Evolutionary conservation across 352 stramenopile genomes (phyloP), one percentile per base, ranked within the genome.

Genomic region (Phytophthora hybrid): DNA sequence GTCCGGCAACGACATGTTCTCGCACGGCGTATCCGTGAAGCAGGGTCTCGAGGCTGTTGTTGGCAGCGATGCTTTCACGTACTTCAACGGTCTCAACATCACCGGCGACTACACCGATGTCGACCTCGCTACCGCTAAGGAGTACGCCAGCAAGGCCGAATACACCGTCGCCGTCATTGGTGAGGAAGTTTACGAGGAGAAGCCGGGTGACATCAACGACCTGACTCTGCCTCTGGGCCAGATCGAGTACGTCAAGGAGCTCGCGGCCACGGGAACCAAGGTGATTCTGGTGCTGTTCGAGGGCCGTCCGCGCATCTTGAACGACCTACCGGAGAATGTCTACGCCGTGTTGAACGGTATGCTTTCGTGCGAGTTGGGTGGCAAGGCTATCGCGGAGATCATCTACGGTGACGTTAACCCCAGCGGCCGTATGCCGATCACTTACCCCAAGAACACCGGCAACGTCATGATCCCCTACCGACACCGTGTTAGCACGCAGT

Each of bases 201-300:
- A 53, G 46, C 11, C n/a, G 11, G 46, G 46, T 26, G 46, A 53
- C n/a, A 23, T 53, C n/a, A n/a, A 53, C 16, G 46, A 53, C 16
- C 46, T 53, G 46, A 26, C 46, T 6, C n/a, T 53, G n/a, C 46
- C 46, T 13, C 18, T 16, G 7, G 46, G 46, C n/a, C 46, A 53
- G 46, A 53, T 53, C n/a, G 46, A 26, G 46, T 53, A 53, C 46
- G 46, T 53, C 7, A 53, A 53, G 18, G 46, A 23, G 46, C 18
- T 53, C n/a, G 46, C 46, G 9, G 13, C 46, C 4, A 53, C 46
- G 7, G 46, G 46, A 4, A 53, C 46, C 46, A 53, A 53, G 46
- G 46, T 53, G 18, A 53, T 53, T 14, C n/a, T 53, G 11, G 46
- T 53, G 46, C 46, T 53, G 4, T 53, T 53, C 46, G 46, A 53